Evolutionary conservation across 768 basidiomycete genomes (phyloP).

Genomic region (Kwoniella mangroviensis): DNA sequence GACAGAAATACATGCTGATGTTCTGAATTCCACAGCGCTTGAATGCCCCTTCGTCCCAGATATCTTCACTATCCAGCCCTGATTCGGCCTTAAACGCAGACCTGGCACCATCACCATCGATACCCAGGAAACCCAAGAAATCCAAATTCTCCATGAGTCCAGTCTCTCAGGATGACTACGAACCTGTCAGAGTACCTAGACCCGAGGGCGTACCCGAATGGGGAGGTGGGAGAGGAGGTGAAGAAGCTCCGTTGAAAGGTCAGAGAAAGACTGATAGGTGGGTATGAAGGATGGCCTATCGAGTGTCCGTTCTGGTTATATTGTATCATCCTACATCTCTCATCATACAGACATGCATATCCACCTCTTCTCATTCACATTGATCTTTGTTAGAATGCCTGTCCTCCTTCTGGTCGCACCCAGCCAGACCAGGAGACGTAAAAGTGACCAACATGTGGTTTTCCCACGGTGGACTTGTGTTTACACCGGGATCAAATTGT

Average conservation of each 20-base stretch:
- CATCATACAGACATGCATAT: too few species aligned
- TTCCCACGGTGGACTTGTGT: slow-evolving; percentile 1
- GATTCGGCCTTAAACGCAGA: slow-evolving; percentile 6
- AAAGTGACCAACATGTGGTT: too few species aligned
- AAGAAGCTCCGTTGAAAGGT: slow-evolving; percentile 50
- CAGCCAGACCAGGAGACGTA: too few species aligned
- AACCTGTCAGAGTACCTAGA: slow-evolving; percentile 79
- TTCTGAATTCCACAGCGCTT: slow-evolving; percentile 24
- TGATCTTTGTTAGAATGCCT: too few species aligned
- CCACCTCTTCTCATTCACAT: too few species aligned
- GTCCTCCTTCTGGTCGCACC: too few species aligned
- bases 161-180: slow-evolving; percentile 70
- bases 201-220: slow-evolving; percentile 90
- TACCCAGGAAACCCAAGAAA: slow-evolving; percentile 15
- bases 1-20: too few species aligned
- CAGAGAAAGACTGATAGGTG: slow-evolving; percentile 44
- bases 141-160: slow-evolving; percentile 44
- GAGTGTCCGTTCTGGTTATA: too few species aligned
- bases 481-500: slow-evolving; percentile 13
- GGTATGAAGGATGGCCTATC: slow-evolving; percentile 21
- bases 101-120: slow-evolving; percentile 38
- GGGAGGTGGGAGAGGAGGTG: slow-evolving; percentile 62
- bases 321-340: too few species aligned
- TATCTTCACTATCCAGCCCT: slow-evolving; percentile 10
- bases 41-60: slow-evolving; percentile 19